Evolutionary conservation across 345 rosid species (phyloP).

Genomic region (Hirschfeldia incana): DNA sequence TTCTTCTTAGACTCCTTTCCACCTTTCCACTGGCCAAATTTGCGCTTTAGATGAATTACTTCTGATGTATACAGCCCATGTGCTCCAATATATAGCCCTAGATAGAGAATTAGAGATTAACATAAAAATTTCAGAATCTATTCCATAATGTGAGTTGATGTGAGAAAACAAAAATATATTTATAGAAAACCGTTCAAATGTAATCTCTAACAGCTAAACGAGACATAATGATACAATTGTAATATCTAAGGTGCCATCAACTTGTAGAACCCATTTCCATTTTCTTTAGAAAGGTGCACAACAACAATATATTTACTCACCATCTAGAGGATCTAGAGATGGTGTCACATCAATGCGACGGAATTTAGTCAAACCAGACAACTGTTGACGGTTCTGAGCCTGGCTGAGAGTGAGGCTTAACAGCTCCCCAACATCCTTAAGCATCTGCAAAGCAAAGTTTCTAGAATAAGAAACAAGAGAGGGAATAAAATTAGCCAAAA

Average conservation of each 20-base stretch:
- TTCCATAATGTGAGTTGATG: not conserved
- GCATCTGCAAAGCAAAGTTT: slow-evolving; percentile 55
- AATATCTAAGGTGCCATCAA: not conserved
- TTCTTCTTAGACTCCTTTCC: slow-evolving; percentile 57
- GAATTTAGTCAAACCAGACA: slow-evolving; percentile 82
- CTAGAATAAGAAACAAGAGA: slow-evolving; percentile 16
- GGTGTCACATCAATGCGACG: slow-evolving; percentile 68
- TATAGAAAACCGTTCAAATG: not conserved
- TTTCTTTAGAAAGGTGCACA: no score
- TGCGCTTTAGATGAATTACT: slow-evolving; percentile 77
- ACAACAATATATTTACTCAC: slow-evolving; percentile 42
- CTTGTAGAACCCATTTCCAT: not conserved
- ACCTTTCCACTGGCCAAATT: slow-evolving; percentile 89
- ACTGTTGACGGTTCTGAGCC: slow-evolving; percentile 65
- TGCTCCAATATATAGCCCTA: slow-evolving; percentile 88
- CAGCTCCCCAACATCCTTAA: slow-evolving; percentile 79
- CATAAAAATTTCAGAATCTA: not conserved
- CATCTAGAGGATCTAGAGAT: slow-evolving; percentile 72
- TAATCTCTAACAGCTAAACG: slow-evolving; percentile 8
- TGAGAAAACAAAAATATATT: not conserved
- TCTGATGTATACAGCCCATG: slow-evolving; percentile 85
- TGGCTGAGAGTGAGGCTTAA: slow-evolving; percentile 75
- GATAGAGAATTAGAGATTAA: slow-evolving; percentile 34
- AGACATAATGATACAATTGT: not conserved
- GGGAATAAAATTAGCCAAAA: not conserved